Base-by-base conservation (phyloP, 2,329 filamentous ascomycete genomes). In the Microcyclospora tardicrescens region DNA sequence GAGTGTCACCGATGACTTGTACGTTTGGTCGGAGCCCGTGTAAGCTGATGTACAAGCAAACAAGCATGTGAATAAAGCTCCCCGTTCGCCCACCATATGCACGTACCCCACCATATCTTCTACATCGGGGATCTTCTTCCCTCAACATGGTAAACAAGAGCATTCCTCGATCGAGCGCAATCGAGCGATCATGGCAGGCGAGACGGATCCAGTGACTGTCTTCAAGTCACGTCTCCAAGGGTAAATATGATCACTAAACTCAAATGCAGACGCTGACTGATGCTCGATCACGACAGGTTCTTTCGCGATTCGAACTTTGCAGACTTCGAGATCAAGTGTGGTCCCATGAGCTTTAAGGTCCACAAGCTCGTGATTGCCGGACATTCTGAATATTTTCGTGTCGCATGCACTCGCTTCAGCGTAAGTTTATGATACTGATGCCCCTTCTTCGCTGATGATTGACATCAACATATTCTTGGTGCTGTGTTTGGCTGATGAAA, bases 291-390 rank as follows among this genome's bases (percentile, higher is more conserved):
- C 19, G 5, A 9, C 27, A 51, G 46, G 3, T 24, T 48, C 4
- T 31, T 31, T 19, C 11, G 38, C 10, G 34, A 13, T 16, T 38
- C 36, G 5, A 38, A 45, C 29, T 62, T 61, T 44, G 61, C 59
- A 42, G 63, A 67, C 52, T 58, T 66, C 49, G 63, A 58, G 36
- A 59, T 66, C 45, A 49, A 54, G 32, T 64, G 58, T 51, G 61
- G 61, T 35, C 43, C 47, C 16, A 54, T 57, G 54, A 57, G 52
- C 47, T 65, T 62, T 47, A 51, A 50, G 16, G 62, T 65, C 3
- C 63, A 66, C 48, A 61, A 61, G 39, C 57, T 56, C 6, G 51
- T 66, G 33, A 49, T 66, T 35, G 59, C 59, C 46, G 59, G 60
- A 19, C 57, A 63, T 33, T 64, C 61, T 6, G 53, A 53, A 10